phyloP scores from a whole-genome alignment of 2,329 filamentous ascomycete species.

The Verticillium klebahnii region DNA sequence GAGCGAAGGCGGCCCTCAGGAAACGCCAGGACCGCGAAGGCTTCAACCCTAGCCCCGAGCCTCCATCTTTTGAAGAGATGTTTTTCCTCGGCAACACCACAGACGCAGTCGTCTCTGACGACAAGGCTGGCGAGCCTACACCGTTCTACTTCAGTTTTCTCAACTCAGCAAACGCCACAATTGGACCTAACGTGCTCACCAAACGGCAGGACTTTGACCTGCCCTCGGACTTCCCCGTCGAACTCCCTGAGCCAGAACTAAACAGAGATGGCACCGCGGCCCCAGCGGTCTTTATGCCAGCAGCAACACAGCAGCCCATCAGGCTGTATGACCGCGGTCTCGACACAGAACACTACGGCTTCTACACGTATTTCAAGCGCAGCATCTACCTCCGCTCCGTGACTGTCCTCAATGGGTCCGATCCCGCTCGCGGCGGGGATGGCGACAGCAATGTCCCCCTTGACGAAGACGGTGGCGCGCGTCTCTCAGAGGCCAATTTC shows the following conservation, averaged over 20 bases:
- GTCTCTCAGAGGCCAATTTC: conserved; percentile 46
- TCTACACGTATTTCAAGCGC: conserved; percentile 88
- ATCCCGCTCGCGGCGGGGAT: conserved; percentile 1
- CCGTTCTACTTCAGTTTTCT: conserved; percentile 83
- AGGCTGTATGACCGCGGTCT: conserved; percentile 80
- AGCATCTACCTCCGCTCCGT: conserved; percentile 73
- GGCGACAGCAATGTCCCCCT: conserved; percentile 34
- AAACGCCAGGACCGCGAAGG: conserved; percentile 18
- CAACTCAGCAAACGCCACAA: conserved; percentile 32
- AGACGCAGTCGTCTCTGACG: conserved; percentile 59
- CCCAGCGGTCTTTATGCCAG: conserved; percentile 67
- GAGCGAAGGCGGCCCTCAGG: conserved; percentile 10
- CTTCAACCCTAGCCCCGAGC: conserved; percentile 48
- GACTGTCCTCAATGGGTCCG: conserved; percentile 38
- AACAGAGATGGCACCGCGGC: conserved; percentile 68
- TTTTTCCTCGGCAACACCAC: conserved; percentile 82
- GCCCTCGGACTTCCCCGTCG: conserved; percentile 1
- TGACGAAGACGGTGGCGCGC: conserved; percentile 52
- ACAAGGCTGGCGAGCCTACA: conserved; percentile 79
- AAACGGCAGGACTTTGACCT: conserved; percentile 21
- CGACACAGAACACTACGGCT: conserved; percentile 82
- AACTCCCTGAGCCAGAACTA: conserved; percentile 59
- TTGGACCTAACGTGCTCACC: conserved; percentile 19
- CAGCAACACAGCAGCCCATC: conserved; percentile 70
- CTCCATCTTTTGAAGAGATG: conserved; percentile 65